Evolutionary conservation across 2,329 filamentous ascomycete species (phyloP), one percentile per base, ranked within the genome.

Genomic region (Fusarium musae): DNA sequence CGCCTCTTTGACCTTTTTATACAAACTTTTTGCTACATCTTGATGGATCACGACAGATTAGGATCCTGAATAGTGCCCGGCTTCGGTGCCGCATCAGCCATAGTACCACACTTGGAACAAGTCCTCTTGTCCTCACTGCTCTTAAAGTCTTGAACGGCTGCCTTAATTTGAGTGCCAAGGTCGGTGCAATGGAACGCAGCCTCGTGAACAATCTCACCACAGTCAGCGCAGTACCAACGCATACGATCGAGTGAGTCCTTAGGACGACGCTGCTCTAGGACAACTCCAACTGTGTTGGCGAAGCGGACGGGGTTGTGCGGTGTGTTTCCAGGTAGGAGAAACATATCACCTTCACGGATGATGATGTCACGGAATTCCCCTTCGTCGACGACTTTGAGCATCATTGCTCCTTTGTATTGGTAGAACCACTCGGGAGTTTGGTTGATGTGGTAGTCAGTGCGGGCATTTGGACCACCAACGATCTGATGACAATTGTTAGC

Each of bases 381-480:
- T 65, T 87, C 83, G 70, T 98, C 94, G 72, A 98, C 93, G 21
- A 96, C 93, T 81, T 97, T 97, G 76, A 99, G 92, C 65, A 96
- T 87, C 96, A 98, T 98, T 75, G 92, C 91, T 75, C 96, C 96
- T 78, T 92, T 91, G 88, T 97, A 91, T 84, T 98, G 96, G 88
- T 96, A 98, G 90, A 98, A 99, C 92, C 95, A 98, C 83, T 98
- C 96, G 17, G 96, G 91, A 1, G 96, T 98, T 78, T 91, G 87
- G 87, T 98, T 98, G 89, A 98, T 96, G 88, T 98, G 96, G 87
- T 98, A 99, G 87, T 98, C 96, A 63, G 95, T 98, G 73, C 96
- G 91, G 69, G 94, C 94, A 83, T 98, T 98, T 79, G 96, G 96
- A 17, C 96, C 96, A 80, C 96, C 96, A 71, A 99, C 95, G 78